phyloP scores from a whole-genome alignment of 345 rosid genomes.

The Tarenaya hassleriana region DNA sequence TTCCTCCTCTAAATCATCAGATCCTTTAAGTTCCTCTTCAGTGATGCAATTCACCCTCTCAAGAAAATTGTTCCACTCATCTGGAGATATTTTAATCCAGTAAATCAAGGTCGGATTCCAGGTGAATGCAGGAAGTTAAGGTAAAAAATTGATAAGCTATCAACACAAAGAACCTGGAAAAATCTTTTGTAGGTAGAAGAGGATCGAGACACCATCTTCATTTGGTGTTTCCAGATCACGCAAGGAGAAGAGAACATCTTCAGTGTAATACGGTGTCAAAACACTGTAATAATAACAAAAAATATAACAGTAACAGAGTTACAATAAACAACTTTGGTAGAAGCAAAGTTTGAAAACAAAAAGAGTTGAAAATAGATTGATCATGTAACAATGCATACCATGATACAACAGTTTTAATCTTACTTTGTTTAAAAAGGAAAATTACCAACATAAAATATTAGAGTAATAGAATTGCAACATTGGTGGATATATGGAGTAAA shows the following conservation, averaged over 20 bases:
- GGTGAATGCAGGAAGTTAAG: not conserved
- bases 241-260: slow-evolving; percentile 86
- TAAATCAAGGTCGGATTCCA: slow-evolving; percentile 14
- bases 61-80: slow-evolving; percentile 96
- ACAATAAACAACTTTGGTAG: slow-evolving; percentile 5
- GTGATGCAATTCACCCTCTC: slow-evolving; percentile 48
- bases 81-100: slow-evolving; percentile 36
- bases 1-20: slow-evolving; percentile 55
- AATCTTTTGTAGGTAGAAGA: slow-evolving; percentile 91
- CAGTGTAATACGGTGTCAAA: slow-evolving; percentile 88
- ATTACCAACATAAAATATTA: slow-evolving; percentile 2
- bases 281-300: slow-evolving; percentile 50
- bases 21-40: slow-evolving; percentile 69
- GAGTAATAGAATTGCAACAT: slow-evolving; percentile 1
- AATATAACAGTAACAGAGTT: slow-evolving; percentile 9
- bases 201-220: slow-evolving; percentile 97
- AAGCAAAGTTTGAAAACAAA: not conserved
- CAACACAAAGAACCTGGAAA: slow-evolving; percentile 66
- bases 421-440: not conserved
- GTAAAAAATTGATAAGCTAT: slow-evolving; percentile 6
- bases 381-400: slow-evolving; percentile 12
- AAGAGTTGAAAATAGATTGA: not conserved
- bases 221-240: slow-evolving; percentile 64
- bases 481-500: not conserved
- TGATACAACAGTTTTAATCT: slow-evolving; percentile 15